Evolutionary conservation across 306 rosid genomes (phyloP).

Genomic region (Mimosa pudica): DNA sequence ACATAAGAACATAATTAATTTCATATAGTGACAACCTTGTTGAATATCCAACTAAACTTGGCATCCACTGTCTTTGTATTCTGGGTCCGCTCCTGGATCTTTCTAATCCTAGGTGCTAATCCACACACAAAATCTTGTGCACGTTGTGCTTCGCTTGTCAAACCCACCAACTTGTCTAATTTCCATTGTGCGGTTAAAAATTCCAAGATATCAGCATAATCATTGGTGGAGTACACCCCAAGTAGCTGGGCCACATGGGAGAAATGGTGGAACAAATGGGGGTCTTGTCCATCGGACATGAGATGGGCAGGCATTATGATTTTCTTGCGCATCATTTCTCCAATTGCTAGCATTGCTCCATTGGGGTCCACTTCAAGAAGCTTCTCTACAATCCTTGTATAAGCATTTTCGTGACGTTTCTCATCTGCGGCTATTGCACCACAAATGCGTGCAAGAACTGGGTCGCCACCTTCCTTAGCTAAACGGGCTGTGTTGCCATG

Average conservation of each 20-base stretch:
- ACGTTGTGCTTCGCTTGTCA: slow-evolving; percentile 43
- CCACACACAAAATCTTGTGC: neutral
- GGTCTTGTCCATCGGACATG: slow-evolving; percentile 68
- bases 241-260: slow-evolving; percentile 57
- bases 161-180: slow-evolving; percentile 57
- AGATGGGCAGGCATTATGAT: slow-evolving; percentile 72
- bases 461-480: slow-evolving; percentile 57
- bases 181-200: slow-evolving; percentile 54
- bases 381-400: slow-evolving; percentile 59
- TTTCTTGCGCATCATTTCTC: slow-evolving; percentile 67
- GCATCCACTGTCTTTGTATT: neutral
- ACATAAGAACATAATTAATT: no score
- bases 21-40: neutral
- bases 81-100: neutral
- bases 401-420: slow-evolving; percentile 68
- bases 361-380: slow-evolving; percentile 70
- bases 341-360: slow-evolving; percentile 52
- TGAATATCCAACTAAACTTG: neutral
- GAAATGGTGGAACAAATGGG: slow-evolving; percentile 56
- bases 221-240: slow-evolving; percentile 62
- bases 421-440: slow-evolving; percentile 72
- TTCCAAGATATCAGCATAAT: slow-evolving; percentile 65
- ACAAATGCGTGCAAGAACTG: slow-evolving; percentile 59
- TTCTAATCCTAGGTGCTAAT: neutral
- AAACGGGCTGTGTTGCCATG: slow-evolving; percentile 81